phyloP scores from a whole-genome alignment of 1,284 basidiomycete species.

The Boletus subluridellus region DNA sequence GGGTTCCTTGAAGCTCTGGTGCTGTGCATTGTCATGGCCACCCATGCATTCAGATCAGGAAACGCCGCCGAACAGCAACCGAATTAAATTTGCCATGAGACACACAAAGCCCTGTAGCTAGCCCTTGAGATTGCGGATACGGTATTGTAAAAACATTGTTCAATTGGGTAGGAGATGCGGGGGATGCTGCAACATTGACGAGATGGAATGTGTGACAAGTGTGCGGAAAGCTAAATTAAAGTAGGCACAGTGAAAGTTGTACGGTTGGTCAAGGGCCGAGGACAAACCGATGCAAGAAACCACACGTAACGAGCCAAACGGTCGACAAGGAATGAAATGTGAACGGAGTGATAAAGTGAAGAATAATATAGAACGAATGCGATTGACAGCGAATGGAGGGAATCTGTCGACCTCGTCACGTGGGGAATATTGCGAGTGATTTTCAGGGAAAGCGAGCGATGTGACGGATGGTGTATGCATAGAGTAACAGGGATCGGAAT shows the following conservation, averaged over 20 bases:
- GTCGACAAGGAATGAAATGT: conserved; percentile 34
- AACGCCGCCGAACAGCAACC: conserved; percentile 5
- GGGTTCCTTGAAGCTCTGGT: conserved; percentile 2
- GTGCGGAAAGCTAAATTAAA: conserved; percentile 33
- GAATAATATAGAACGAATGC: conserved; percentile 70
- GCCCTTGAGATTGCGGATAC: conserved; percentile 33
- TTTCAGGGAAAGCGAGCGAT: conserved; percentile 41
- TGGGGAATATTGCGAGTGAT: conserved; percentile 35
- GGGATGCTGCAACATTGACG: conserved; percentile 51
- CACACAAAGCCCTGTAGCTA: conserved; percentile 16
- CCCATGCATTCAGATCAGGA: conserved; percentile 7
- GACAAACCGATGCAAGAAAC: conserved; percentile 37
- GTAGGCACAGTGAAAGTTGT: conserved; percentile 32
- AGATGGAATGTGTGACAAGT: conserved; percentile 39
- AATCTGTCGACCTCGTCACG: conserved; percentile 45
- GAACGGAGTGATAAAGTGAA: conserved; percentile 60
- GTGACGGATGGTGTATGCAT: conserved; percentile 47
- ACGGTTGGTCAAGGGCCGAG: conserved; percentile 26
- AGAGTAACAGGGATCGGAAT: conserved; percentile 45
- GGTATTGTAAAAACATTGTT: conserved; percentile 40
- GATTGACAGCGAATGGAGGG: conserved; percentile 35
- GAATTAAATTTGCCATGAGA: conserved; percentile 6
- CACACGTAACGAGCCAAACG: conserved; percentile 36
- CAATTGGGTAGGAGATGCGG: conserved; percentile 40
- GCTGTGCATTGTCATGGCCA: conserved; percentile 20